Percentiles rank a stretch among this genome's conserved stretches.
Conservation (phyloP, 257 asterid genomes). For the Mentha longifolia region DNA sequence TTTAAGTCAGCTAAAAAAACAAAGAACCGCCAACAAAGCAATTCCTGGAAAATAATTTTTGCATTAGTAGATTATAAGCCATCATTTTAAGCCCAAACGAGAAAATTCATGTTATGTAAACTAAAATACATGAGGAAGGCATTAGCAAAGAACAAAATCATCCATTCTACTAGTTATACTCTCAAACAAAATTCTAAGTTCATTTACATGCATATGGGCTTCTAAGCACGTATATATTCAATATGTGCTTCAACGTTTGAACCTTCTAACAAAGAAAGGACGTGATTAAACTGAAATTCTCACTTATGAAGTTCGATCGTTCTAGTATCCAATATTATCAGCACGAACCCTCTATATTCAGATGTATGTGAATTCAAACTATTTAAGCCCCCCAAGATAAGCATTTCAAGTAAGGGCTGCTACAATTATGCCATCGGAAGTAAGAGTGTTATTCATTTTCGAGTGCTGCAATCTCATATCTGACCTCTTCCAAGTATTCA, state of each 20-base stretch:
- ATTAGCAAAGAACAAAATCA: not conserved
- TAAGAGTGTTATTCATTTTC: constrained; percentile 52
- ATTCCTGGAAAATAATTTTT: no score
- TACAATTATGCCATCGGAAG: not conserved
- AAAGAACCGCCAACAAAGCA: no score
- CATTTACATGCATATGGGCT: not conserved
- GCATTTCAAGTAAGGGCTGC: not conserved
- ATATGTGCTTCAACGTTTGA: constrained; percentile 3
- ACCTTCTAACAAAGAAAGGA: no score
- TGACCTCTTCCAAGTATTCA: constrained; percentile 87
- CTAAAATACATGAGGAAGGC: no score
- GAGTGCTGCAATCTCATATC: constrained; percentile 89
- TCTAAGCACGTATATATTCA: not conserved
- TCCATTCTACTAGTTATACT: not conserved
- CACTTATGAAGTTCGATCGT: constrained; percentile 3
- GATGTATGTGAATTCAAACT: not conserved
- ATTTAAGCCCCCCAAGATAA: constrained; percentile 5
- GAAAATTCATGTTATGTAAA: no score
- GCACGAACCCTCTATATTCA: constrained; percentile 9
- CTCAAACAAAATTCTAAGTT: not conserved
- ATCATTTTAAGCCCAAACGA: no score
- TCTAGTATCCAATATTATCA: not conserved
- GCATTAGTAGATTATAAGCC: no score
- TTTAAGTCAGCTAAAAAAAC: no score
- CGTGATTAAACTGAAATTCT: no score